phyloP scores from a whole-genome alignment of 371 early-diverging fungal species.

The Lichtheimia corymbifera region DNA sequence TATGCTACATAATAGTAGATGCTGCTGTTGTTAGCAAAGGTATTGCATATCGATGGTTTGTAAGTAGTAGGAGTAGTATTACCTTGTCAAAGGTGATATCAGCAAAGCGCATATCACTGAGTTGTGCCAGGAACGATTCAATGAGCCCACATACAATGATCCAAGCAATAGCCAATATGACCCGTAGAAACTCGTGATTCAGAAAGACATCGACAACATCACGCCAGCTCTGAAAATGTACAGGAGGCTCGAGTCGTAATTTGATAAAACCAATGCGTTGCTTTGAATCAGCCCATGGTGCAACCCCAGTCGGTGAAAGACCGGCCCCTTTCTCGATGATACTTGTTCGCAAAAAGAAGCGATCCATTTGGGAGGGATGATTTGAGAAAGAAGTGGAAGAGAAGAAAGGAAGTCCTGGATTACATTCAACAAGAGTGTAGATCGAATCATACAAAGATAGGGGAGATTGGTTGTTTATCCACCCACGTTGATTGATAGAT shows the following conservation, averaged over 20 bases:
- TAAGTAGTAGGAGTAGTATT: background rate
- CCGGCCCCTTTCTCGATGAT: background rate
- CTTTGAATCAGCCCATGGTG: slow-evolving; percentile 18
- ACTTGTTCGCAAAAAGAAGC: slow-evolving; percentile 6
- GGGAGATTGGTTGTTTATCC: no score
- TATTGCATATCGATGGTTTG: background rate
- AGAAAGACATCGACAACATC: slow-evolving; percentile 28
- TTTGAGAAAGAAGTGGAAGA: background rate
- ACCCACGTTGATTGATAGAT: no score
- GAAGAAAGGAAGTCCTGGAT: background rate
- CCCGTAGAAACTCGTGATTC: slow-evolving; percentile 37
- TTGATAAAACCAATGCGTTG: slow-evolving; percentile 31
- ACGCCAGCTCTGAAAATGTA: slow-evolving; percentile 15
- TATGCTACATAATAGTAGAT: slow-evolving; percentile 14
- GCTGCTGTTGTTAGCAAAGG: background rate
- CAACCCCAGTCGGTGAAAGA: slow-evolving; percentile 15
- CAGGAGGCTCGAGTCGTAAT: slow-evolving; percentile 30
- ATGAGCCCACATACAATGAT: slow-evolving; percentile 33
- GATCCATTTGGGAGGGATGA: background rate
- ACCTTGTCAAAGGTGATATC: slow-evolving; percentile 3
- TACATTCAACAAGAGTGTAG: no score
- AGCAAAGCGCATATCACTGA: slow-evolving; percentile 36
- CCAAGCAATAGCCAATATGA: slow-evolving; percentile 21
- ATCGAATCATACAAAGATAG: no score
- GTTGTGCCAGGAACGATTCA: slow-evolving; percentile 43